Conservation (phyloP, 139 green algal species). For the Diplosphaera chodatii region DNA sequence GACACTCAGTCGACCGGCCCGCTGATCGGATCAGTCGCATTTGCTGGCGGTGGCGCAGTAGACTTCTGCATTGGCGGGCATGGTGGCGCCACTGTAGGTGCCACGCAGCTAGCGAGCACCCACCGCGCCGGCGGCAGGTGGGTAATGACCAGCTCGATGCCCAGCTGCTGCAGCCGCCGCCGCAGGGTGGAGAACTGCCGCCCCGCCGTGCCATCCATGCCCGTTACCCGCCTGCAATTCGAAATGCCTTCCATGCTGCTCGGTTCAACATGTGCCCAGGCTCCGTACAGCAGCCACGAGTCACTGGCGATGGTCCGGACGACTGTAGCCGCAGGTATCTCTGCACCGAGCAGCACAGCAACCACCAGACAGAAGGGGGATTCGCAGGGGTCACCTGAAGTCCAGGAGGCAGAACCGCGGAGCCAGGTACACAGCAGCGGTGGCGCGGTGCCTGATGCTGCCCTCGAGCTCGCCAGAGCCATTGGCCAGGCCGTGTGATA, state of each 20-base stretch:
- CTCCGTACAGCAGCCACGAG: no score
- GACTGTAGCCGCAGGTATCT: no score
- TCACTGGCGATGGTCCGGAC: no score
- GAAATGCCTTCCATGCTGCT: neutral
- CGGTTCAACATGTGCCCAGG: no score
- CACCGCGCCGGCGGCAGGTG: slow-evolving; percentile 29
- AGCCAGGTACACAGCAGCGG: slow-evolving; percentile 15
- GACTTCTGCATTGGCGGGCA: no score
- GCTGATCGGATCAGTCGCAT: no score
- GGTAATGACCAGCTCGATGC: slow-evolving; percentile 53
- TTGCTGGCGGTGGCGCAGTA: no score
- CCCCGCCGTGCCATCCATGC: slow-evolving; percentile 66
- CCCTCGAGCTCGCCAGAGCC: neutral
- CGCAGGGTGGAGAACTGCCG: slow-evolving; percentile 58
- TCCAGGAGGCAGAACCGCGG: slow-evolving; percentile 52
- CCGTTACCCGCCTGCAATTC: slow-evolving; percentile 45
- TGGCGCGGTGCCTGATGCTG: neutral
- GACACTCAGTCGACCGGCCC: no score
- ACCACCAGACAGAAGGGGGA: no score
- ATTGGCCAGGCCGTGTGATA: no score
- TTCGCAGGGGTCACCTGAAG: slow-evolving; percentile 45
- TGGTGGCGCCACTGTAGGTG: no score
- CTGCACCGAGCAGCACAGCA: neutral
- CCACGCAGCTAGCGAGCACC: no score
- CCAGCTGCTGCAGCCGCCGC: slow-evolving; percentile 26